Conservation (phyloP, 257 asterid genomes). For the Plantago major region DNA sequence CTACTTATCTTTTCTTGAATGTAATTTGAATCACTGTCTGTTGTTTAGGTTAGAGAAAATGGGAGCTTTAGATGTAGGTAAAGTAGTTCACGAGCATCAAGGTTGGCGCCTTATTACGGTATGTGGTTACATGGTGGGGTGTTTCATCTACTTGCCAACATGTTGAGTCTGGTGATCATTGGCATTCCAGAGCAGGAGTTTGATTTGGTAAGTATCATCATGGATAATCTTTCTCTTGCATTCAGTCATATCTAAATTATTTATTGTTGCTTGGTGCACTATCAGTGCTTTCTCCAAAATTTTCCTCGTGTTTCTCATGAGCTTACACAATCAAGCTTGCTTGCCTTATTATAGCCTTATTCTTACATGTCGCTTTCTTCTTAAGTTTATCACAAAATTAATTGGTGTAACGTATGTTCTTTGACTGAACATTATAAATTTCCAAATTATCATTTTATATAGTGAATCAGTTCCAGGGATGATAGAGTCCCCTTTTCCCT, state of each 20-base stretch:
- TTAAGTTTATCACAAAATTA: no score
- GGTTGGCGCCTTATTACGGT: constrained; percentile 89
- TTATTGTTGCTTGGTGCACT: neutral
- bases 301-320: no score
- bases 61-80: constrained; percentile 82
- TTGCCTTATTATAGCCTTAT: no score
- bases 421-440: no score
- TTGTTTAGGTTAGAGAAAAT: constrained; percentile 55
- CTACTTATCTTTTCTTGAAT: neutral
- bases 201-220: constrained; percentile 53
- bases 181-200: constrained; percentile 91
- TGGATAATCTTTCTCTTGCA: constrained; percentile 8
- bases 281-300: neutral
- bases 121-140: constrained; percentile 92
- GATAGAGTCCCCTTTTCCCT: neutral
- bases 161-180: constrained; percentile 72
- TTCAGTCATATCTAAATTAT: neutral
- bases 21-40: neutral
- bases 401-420: no score
- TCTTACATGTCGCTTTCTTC: no score
- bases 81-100: constrained; percentile 65
- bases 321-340: no score
- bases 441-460: no score
- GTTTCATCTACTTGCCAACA: constrained; percentile 87
- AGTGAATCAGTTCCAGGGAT: no score